A percentile compares a stretch with the other conserved stretches of the same genome.
Conservation (phyloP, 257 asterid genomes). For the Solanum okadae region DNA sequence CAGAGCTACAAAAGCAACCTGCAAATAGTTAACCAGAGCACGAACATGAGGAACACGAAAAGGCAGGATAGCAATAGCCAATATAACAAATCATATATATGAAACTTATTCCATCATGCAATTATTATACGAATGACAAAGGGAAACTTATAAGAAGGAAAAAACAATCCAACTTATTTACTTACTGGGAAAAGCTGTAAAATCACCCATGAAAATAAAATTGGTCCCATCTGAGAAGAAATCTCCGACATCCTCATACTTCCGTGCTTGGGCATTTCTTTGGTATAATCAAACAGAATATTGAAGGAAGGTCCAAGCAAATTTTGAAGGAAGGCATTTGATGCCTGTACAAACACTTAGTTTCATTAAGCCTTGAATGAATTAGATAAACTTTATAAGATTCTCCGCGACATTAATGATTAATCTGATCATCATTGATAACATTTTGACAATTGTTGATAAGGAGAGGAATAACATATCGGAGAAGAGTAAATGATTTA, state of each 20-base stretch:
- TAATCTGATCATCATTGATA: neutral
- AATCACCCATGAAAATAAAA: conserved; percentile 81
- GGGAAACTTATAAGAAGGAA: neutral
- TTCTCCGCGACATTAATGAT: neutral
- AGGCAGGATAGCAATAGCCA: neutral
- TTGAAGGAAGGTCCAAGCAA: conserved; percentile 56
- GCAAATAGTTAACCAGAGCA: conserved; percentile 5
- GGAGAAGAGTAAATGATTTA: conserved; percentile 17
- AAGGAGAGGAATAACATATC: neutral
- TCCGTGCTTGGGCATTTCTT: conserved; percentile 93
- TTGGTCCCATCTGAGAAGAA: conserved; percentile 82
- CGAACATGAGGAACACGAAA: neutral
- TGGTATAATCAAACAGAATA: conserved; percentile 58
- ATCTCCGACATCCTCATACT: conserved; percentile 56
- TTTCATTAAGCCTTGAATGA: neutral
- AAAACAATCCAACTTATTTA: conserved; percentile 1
- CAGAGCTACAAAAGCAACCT: conserved; percentile 66
- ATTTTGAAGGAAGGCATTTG: conserved; percentile 74
- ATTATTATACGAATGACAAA: neutral
- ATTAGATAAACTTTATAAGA: neutral
- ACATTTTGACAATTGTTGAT: neutral
- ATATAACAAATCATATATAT: neutral
- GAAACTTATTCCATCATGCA: neutral
- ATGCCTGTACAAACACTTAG: conserved; percentile 45
- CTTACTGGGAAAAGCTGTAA: conserved; percentile 85